Conservation (phyloP, 805 yeast species). For the Candida saitoana region DNA sequence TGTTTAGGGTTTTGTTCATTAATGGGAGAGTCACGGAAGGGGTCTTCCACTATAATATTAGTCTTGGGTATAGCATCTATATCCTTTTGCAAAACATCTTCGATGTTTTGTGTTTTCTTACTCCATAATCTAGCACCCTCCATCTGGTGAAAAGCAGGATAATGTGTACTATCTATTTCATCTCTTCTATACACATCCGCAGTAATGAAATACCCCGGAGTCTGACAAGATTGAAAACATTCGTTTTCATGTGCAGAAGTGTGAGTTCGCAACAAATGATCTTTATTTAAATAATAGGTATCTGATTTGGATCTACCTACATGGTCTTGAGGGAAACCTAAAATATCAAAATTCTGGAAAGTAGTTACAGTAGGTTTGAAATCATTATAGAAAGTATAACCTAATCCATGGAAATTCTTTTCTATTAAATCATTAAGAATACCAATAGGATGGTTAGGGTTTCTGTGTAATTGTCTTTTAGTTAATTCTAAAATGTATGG, state of each 20-base stretch:
- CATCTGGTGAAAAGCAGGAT: constrained; percentile 96
- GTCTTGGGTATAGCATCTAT: constrained; percentile 62
- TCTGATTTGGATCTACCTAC: constrained; percentile 92
- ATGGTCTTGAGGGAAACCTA: constrained; percentile 88
- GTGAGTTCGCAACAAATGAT: constrained; percentile 78
- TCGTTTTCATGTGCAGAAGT: constrained; percentile 95
- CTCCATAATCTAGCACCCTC: constrained; percentile 93
- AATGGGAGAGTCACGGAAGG: constrained; percentile 43
- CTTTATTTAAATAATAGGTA: constrained; percentile 82
- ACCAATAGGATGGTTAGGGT: constrained; percentile 84
- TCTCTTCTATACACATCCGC: constrained; percentile 97
- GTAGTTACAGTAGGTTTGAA: constrained; percentile 81
- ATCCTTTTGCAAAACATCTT: constrained; percentile 41
- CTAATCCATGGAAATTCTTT: constrained; percentile 56
- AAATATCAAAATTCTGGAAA: constrained; percentile 81
- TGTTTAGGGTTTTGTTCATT: constrained; percentile 76
- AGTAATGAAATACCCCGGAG: constrained; percentile 86
- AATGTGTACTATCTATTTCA: constrained; percentile 92
- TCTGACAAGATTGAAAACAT: constrained; percentile 61
- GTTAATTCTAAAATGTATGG: constrained; percentile 64
- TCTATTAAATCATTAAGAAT: constrained; percentile 76
- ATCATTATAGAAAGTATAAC: constrained; percentile 73
- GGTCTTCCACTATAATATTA: constrained; percentile 74
- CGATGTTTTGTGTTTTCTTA: constrained; percentile 44
- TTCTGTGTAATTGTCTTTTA: constrained; percentile 67